Conservation (phyloP, 192 early-diverging fungal species). For the Coemansia sp. region DNA sequence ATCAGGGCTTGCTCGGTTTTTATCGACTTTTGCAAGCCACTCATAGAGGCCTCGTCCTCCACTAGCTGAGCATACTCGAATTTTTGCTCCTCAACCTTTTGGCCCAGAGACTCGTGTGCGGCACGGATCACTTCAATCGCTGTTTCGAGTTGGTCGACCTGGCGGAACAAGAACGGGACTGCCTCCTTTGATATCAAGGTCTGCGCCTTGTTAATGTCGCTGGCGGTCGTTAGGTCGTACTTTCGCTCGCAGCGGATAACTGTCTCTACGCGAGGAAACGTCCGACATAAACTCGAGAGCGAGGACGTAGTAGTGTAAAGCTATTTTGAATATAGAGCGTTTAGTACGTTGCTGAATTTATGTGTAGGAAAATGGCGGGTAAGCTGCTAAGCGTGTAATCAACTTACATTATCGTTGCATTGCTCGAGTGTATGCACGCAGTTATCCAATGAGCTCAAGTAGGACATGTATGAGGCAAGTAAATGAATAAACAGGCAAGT, state of each 20-base stretch:
- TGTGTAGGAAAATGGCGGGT: neutral
- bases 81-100: constrained; percentile 38
- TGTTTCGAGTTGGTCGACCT: constrained; percentile 55
- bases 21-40: constrained; percentile 26
- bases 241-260: constrained; percentile 54
- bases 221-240: constrained; percentile 57
- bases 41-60: constrained; percentile 38
- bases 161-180: constrained; percentile 56
- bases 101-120: constrained; percentile 43
- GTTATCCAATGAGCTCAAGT: constrained; percentile 44
- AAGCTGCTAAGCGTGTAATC: neutral
- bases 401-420: constrained; percentile 32
- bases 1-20: constrained; percentile 31
- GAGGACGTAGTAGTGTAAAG: constrained; percentile 36
- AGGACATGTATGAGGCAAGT: constrained; percentile 32
- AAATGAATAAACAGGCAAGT: neutral
- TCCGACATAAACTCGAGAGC: constrained; percentile 36
- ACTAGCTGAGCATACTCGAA: constrained; percentile 42
- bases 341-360: neutral
- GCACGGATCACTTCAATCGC: constrained; percentile 48
- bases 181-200: constrained; percentile 55
- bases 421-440: constrained; percentile 32
- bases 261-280: constrained; percentile 50
- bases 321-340: constrained; percentile 15
- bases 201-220: constrained; percentile 57